Evolutionary conservation across 1,284 basidiomycete species (phyloP).

Genomic region (Cerrena zonata): DNA sequence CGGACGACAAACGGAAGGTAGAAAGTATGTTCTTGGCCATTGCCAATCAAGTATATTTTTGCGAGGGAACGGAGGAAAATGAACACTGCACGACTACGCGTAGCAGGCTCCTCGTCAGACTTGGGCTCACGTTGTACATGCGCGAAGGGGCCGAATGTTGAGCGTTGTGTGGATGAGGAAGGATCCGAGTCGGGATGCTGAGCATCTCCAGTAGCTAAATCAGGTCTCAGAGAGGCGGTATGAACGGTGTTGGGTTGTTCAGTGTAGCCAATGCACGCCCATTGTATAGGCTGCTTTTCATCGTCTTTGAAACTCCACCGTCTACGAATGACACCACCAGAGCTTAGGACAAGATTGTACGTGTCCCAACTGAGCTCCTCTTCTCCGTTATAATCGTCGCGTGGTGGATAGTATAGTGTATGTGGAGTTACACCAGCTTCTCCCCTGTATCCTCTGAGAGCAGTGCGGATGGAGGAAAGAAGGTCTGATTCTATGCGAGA

Average conservation of each 20-base stretch:
- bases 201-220: background rate
- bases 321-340: conserved; percentile 65
- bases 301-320: conserved; percentile 66
- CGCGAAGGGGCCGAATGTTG: conserved; percentile 58
- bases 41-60: conserved; percentile 61
- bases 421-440: conserved; percentile 12
- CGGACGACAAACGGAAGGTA: conserved; percentile 79
- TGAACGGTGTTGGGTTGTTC: conserved; percentile 38
- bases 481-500: conserved; percentile 16
- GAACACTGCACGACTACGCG: conserved; percentile 57
- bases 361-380: conserved; percentile 69
- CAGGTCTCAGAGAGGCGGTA: conserved; percentile 15
- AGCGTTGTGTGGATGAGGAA: conserved; percentile 27
- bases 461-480: conserved; percentile 20
- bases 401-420: conserved; percentile 3
- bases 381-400: conserved; percentile 23
- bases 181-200: conserved; percentile 24
- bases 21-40: conserved; percentile 73
- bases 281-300: conserved; percentile 68
- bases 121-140: conserved; percentile 26
- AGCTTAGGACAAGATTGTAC: conserved; percentile 60
- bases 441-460: conserved; percentile 19
- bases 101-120: conserved; percentile 23
- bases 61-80: conserved; percentile 74
- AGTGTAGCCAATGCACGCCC: conserved; percentile 71